Conservation (phyloP, 805 yeast species). For the Vanderwaltozyma verrucispora region DNA sequence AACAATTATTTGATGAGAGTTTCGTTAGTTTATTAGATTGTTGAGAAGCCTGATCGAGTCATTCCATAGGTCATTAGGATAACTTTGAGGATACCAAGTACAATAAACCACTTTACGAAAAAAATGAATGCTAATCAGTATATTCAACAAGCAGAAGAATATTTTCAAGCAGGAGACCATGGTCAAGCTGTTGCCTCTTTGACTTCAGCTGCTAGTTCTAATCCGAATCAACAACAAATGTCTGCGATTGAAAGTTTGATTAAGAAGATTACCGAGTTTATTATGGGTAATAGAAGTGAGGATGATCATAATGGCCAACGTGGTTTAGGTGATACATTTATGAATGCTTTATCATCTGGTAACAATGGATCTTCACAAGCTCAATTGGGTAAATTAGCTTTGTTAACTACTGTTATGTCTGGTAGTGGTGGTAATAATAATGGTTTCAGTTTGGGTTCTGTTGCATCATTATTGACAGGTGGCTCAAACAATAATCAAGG, state of each 20-base stretch:
- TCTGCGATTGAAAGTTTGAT: slow-evolving; percentile 18
- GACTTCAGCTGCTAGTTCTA: slow-evolving; percentile 18
- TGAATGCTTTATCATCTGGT: slow-evolving; percentile 13
- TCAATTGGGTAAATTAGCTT: slow-evolving; percentile 24
- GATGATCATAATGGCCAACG: slow-evolving; percentile 4
- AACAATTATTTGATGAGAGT: too few species aligned
- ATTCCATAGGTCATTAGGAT: too few species aligned
- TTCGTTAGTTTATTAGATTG: too few species aligned
- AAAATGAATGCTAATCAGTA: slow-evolving; percentile 9
- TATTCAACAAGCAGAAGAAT: slow-evolving; percentile 16
- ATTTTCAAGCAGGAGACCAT: slow-evolving; percentile 16
- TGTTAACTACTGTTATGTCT: slow-evolving; percentile 17
- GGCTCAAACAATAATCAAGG: slow-evolving; percentile 1
- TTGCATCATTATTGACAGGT: slow-evolving; percentile 15
- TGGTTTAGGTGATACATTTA: slow-evolving; percentile 15
- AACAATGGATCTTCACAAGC: slow-evolving; percentile 19
- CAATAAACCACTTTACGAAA: not conserved
- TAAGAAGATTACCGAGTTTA: slow-evolving; percentile 11
- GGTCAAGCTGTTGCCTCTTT: slow-evolving; percentile 21
- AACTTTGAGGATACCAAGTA: not conserved
- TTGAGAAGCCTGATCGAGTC: too few species aligned
- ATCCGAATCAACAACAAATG: slow-evolving; percentile 17
- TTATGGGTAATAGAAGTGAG: slow-evolving; percentile 7
- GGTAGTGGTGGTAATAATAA: slow-evolving; percentile 4
- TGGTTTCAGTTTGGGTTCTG: slow-evolving; percentile 16